phyloP scores from a whole-genome alignment of 805 yeast species.

The Sungouiozyma ichnusensis region DNA sequence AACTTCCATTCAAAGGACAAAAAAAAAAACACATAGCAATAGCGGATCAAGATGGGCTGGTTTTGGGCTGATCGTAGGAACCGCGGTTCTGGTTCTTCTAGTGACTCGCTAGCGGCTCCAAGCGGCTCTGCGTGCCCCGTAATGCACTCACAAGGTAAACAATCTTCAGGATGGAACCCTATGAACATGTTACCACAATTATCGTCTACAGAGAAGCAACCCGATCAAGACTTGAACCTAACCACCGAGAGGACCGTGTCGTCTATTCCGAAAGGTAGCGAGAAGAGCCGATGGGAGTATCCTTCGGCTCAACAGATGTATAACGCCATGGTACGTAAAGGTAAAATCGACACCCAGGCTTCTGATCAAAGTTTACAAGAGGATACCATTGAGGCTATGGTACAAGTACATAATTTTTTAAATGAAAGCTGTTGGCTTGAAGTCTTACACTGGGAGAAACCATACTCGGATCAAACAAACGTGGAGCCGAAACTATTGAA shows the following conservation, averaged over 20 bases:
- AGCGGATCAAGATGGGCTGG: slow-evolving; percentile 70
- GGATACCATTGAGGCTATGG: slow-evolving; percentile 95
- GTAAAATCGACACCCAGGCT: slow-evolving; percentile 44
- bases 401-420: slow-evolving; percentile 87
- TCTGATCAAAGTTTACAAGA: slow-evolving; percentile 83
- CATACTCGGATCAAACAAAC: slow-evolving; percentile 45
- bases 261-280: slow-evolving; percentile 73
- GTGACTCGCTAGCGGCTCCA: background rate
- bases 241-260: slow-evolving; percentile 81
- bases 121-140: slow-evolving; percentile 32
- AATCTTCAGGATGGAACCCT: slow-evolving; percentile 50
- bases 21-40: slow-evolving; percentile 1
- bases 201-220: slow-evolving; percentile 48
- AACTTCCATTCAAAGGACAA: too few relatives aligned
- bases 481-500: slow-evolving; percentile 66
- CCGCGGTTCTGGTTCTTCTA: background rate
- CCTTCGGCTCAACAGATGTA: slow-evolving; percentile 99
- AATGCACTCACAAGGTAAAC: slow-evolving; percentile 21
- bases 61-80: slow-evolving; percentile 56
- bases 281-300: slow-evolving; percentile 88
- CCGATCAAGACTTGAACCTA: slow-evolving; percentile 69
- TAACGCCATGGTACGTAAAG: slow-evolving; percentile 93
- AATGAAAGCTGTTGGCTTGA: slow-evolving; percentile 98
- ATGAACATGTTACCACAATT: slow-evolving; percentile 82
- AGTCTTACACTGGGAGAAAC: slow-evolving; percentile 82